phyloP scores from a whole-genome alignment of 148 eudicot genomes.

The Camellia japonica region DNA sequence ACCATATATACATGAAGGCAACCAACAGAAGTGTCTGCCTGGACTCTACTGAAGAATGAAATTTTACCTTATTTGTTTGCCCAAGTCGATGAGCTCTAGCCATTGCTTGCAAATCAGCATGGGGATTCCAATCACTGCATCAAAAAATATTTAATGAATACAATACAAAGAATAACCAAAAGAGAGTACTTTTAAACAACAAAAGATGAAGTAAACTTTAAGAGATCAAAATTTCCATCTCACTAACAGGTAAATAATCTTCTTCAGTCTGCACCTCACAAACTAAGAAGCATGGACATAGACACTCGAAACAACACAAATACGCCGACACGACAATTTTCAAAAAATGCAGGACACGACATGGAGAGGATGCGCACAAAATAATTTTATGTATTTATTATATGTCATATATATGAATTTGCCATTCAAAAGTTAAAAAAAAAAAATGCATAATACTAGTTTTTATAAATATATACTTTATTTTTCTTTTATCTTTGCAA shows the following conservation, averaged over 20 bases:
- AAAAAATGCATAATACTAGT: no score
- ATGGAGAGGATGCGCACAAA: no score
- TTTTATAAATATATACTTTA: no score
- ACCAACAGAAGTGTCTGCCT: background rate
- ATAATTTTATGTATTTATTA: no score
- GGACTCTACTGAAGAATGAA: background rate
- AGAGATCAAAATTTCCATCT: conserved; percentile 4
- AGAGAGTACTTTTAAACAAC: background rate
- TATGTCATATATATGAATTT: no score
- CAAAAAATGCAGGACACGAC: no score
- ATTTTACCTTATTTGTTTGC: conserved; percentile 84
- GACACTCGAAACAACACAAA: background rate
- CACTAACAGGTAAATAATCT: background rate
- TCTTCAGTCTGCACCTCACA: background rate
- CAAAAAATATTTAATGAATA: background rate
- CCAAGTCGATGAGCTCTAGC: conserved; percentile 99
- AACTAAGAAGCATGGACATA: background rate
- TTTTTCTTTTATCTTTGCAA: no score
- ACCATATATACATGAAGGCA: background rate
- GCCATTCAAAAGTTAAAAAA: no score
- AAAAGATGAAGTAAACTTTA: background rate
- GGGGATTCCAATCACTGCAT: conserved; percentile 98
- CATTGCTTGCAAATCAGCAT: conserved; percentile 99
- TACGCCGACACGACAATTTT: no score
- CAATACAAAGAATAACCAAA: background rate